These are phyloP conservation scores for Aureobasidium sp. DNA, from an alignment of 2,329 filamentous ascomycete species.

Conservation along the genomic window DNA sequence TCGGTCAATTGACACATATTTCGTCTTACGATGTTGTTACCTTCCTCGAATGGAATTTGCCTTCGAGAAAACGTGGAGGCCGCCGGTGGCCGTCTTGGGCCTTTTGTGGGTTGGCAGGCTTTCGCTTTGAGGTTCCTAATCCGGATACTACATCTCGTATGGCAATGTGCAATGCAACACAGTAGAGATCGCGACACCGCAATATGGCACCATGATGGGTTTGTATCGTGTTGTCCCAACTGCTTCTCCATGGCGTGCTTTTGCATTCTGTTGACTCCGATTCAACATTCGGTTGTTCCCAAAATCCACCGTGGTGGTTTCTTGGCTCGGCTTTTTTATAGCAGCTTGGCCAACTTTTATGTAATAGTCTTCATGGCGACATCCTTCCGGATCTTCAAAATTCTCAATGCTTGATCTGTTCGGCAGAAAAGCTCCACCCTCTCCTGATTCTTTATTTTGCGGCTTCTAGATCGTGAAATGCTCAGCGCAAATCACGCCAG, in stretches of 20 bases:
- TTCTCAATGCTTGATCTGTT: neutral
- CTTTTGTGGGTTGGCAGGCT: neutral
- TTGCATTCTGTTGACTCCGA: neutral
- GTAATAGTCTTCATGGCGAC: constrained; percentile 10
- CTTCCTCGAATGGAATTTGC: neutral
- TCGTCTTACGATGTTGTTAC: neutral
- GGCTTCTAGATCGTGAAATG: neutral
- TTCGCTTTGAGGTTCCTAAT: constrained; percentile 1
- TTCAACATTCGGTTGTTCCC: neutral
- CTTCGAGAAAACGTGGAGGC: neutral
- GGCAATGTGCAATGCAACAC: neutral
- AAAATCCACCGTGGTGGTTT: constrained; percentile 2
- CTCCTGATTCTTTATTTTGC: neutral
- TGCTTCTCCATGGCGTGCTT: neutral
- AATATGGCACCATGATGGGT: neutral
- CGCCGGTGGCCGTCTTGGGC: constrained; percentile 1
- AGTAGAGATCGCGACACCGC: neutral
- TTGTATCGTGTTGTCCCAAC: neutral
- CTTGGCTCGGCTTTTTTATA: neutral
- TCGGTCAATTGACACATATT: constrained; percentile 7
- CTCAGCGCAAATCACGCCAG: constrained; percentile 2
- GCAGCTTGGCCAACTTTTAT: neutral
- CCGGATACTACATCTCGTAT: neutral
- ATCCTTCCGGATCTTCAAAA: constrained; percentile 3
- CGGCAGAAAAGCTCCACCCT: neutral